A percentile compares a stretch with the other conserved stretches of the same genome.
Conservation (phyloP, 139 green algal genomes). For the Edaphochlamys debaryana region DNA sequence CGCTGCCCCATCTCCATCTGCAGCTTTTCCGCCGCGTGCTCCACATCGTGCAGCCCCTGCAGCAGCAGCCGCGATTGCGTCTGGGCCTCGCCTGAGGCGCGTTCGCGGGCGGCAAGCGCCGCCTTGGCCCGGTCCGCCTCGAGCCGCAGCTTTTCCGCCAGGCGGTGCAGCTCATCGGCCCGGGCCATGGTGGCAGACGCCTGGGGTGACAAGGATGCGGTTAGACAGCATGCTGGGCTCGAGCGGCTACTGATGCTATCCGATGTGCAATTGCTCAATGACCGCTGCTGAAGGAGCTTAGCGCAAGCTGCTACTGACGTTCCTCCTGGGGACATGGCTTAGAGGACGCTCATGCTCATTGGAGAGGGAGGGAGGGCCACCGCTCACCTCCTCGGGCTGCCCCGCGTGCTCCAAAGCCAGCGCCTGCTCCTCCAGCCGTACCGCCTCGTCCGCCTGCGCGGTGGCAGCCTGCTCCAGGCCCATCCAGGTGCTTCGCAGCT, state of each 20-base stretch:
- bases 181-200: slow-evolving; percentile 18
- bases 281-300: too few species aligned
- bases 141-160: slow-evolving; percentile 10
- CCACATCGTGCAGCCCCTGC: slow-evolving; percentile 26
- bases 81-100: background rate
- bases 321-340: too few species aligned
- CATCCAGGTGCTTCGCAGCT: background rate
- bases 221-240: too few species aligned
- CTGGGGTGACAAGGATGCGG: too few species aligned
- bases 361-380: too few species aligned
- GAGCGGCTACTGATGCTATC: too few species aligned
- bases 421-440: slow-evolving; percentile 34
- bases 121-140: slow-evolving; percentile 19
- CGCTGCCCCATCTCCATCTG: background rate
- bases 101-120: background rate
- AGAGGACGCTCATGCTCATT: too few species aligned
- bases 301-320: too few species aligned
- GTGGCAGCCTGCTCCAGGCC: slow-evolving; percentile 4
- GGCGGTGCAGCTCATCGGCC: slow-evolving; percentile 13
- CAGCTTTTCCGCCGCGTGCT: slow-evolving; percentile 4
- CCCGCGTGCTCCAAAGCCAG: slow-evolving; percentile 16
- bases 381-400: slow-evolving; percentile 1
- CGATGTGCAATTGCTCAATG: too few species aligned
- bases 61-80: slow-evolving; percentile 10
- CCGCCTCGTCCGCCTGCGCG: slow-evolving; percentile 13